Base-by-base conservation (phyloP, 2,329 filamentous ascomycete species). In the Plenodomus tracheiphilus region DNA sequence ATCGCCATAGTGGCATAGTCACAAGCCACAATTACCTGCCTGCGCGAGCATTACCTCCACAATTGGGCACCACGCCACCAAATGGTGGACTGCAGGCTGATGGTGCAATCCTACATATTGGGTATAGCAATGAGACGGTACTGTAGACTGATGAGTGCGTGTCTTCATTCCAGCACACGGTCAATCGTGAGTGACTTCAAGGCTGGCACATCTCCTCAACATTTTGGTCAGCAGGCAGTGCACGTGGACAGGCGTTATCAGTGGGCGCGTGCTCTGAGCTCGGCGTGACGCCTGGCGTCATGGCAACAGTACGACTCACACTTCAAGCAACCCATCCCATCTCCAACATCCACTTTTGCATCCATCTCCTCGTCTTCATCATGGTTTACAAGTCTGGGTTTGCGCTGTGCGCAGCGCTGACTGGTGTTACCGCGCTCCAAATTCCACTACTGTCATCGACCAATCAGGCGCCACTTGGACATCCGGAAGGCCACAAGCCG, bases 381-480 rank as follows among this genome's bases (percentile, higher is more conserved):
- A 71, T 71, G 68, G 60, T 65, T 36, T 58, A 52, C 49, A 56
- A 50, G 40, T 60, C 59, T 37, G 59, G 47, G 18, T 60, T 66
- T 53, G 64, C 59, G 40, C 56, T 70, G 18, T 67, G 61, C 43
- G 66, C 61, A n/a, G 59, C 61, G 22, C 46, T 63, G 4, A 60
- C 64, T 19, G 49, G 63, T 38, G 64, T 61, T 8, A 41, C 59
- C 11, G 66, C 64, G 16, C 50, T 67, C 6, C 68, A 70, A 43
- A 53, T 70, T 2, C 68, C 68, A 1, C 51, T 71, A 5, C 52
- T 71, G 3, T 63, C 60, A 2, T 55, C 59, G 4, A 53, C 46
- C 46, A 47, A 52, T 32, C 66, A 69, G 43, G 56, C 58, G 25
- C 52, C 59, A 13, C 51, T 69, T 19, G 58, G 60, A 8, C 50